These are phyloP conservation scores for Leccinum arenicola DNA, from an alignment of 768 basidiomycete genomes.

Conservation along the genomic window DNA sequence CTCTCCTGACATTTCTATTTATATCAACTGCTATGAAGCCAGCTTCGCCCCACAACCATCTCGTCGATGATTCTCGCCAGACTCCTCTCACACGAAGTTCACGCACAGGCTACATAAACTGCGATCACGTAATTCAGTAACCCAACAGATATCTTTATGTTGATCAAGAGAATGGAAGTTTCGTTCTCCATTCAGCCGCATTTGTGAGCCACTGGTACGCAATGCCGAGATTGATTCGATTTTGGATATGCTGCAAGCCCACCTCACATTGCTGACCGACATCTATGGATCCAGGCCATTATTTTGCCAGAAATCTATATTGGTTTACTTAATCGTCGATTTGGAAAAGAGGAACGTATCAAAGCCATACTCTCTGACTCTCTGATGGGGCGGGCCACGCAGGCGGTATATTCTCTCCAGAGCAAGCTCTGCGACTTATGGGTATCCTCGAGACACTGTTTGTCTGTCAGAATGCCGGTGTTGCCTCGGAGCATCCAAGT, in stretches of 20 bases:
- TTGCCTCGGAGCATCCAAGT: neutral
- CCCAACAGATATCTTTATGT: neutral
- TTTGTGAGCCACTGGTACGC: neutral
- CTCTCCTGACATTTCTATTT: too few species aligned
- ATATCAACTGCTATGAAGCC: too few species aligned
- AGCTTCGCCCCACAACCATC: too few species aligned
- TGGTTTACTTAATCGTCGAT: neutral
- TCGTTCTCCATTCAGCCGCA: neutral
- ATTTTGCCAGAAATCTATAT: neutral
- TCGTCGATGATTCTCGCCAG: too few species aligned
- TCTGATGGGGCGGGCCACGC: neutral
- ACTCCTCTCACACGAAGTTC: too few species aligned
- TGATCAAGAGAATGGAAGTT: neutral
- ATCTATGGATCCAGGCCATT: neutral
- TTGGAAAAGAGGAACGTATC: neutral
- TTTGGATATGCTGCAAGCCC: neutral
- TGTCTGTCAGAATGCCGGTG: neutral
- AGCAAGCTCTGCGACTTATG: neutral
- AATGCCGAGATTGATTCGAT: neutral
- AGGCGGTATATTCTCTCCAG: neutral
- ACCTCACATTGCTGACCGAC: neutral
- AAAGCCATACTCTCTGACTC: neutral
- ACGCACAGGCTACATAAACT: neutral
- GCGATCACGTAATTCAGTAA: neutral
- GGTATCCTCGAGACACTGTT: neutral